These are phyloP conservation scores for Stentor coeruleus DNA, from an alignment of 73 alveolate species.

Conservation along the genomic window DNA sequence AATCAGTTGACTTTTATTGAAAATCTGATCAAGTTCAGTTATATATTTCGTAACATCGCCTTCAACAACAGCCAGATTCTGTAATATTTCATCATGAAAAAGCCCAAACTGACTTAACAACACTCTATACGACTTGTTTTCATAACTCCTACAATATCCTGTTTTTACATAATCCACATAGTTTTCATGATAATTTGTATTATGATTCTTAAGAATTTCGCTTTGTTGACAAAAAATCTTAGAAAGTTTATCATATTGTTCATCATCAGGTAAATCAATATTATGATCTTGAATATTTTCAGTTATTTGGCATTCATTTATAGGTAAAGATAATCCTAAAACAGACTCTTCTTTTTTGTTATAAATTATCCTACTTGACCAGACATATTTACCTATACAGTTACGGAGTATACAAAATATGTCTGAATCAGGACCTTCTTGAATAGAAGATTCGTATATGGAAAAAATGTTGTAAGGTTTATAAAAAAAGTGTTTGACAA, in stretches of 20 bases:
- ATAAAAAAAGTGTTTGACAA: slow-evolving; percentile 3
- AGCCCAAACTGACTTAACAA: slow-evolving; percentile 6
- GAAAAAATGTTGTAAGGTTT: background rate
- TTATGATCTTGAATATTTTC: background rate
- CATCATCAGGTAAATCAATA: background rate
- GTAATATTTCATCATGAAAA: background rate
- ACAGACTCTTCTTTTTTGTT: background rate
- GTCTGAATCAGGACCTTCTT: background rate
- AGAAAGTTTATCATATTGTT: background rate
- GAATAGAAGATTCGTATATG: background rate
- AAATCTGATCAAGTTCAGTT: background rate
- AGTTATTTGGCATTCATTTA: background rate
- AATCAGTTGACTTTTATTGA: background rate
- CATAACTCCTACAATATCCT: background rate
- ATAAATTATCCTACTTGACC: background rate
- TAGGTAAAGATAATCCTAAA: background rate
- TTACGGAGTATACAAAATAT: background rate
- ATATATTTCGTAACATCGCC: background rate
- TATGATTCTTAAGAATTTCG: background rate
- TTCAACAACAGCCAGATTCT: background rate
- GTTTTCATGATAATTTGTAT: background rate
- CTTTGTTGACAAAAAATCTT: background rate
- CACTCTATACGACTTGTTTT: slow-evolving; percentile 3
- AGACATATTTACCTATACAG: background rate
- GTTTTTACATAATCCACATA: background rate